phyloP scores from a whole-genome alignment of 2,329 filamentous ascomycete genomes.

The Graphium sp. region DNA sequence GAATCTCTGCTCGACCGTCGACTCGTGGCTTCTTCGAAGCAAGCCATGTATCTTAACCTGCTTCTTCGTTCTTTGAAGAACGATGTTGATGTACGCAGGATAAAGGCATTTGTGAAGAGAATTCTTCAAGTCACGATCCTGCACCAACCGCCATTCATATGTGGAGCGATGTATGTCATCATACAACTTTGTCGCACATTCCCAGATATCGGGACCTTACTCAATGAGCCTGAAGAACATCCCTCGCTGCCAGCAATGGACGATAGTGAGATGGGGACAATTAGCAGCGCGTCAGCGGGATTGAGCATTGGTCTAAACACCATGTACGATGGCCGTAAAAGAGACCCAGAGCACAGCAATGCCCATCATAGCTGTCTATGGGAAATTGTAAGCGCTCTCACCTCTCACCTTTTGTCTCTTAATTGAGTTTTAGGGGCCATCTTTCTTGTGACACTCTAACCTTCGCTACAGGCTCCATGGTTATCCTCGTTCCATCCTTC shows the following conservation, averaged over 20 bases:
- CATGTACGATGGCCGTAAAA: conserved; percentile 73
- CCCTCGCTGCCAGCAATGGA: not conserved
- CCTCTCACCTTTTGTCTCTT: not conserved
- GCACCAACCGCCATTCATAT: conserved; percentile 85
- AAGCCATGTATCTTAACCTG: conserved; percentile 86
- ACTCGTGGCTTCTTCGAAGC: conserved; percentile 79
- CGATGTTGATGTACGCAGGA: conserved; percentile 76
- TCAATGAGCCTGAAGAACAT: conserved; percentile 63
- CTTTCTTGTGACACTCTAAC: conserved; percentile 8
- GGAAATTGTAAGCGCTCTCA: conserved; percentile 50
- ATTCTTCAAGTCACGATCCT: conserved; percentile 74
- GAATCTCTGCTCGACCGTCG: conserved; percentile 87
- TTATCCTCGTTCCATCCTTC: conserved; percentile 83
- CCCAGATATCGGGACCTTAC: conserved; percentile 59
- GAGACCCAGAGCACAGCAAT: conserved; percentile 81
- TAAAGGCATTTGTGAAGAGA: conserved; percentile 92
- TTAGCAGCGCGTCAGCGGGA: conserved; percentile 18
- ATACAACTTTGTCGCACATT: conserved; percentile 67
- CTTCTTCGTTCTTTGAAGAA: conserved; percentile 76
- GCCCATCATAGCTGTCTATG: conserved; percentile 88
- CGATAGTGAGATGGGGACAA: conserved; percentile 44
- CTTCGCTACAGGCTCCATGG: conserved; percentile 38
- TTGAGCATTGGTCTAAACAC: conserved; percentile 8
- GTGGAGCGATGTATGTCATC: conserved; percentile 80
- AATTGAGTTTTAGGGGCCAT: not conserved